Evolutionary conservation across 805 yeast genomes (phyloP).

Genomic region (Metschnikowia anglica): DNA sequence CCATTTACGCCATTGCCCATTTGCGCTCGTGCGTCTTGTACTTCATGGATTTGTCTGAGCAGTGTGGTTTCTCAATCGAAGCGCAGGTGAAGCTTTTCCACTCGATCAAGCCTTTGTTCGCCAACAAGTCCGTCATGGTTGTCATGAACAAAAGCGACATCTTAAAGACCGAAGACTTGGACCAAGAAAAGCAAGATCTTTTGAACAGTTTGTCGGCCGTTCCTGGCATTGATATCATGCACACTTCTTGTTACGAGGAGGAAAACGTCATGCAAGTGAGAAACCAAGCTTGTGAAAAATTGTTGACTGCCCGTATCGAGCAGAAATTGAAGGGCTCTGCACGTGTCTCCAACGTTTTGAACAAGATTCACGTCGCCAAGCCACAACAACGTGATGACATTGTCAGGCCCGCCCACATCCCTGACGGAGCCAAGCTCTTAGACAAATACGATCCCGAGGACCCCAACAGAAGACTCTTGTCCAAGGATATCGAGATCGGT

Average conservation of each 20-base stretch:
- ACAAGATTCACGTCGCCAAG: conserved; percentile 91
- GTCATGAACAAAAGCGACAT: conserved; percentile 96
- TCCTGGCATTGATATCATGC: conserved; percentile 88
- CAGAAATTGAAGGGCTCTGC: conserved; percentile 93
- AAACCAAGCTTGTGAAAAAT: conserved; percentile 95
- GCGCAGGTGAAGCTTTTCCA: conserved; percentile 97
- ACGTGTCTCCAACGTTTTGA: conserved; percentile 82
- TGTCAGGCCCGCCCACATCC: conserved; percentile 76
- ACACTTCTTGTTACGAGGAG: conserved; percentile 89
- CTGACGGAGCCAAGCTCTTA: conserved; percentile 63
- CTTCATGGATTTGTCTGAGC: conserved; percentile 98
- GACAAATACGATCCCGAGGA: conserved; percentile 75
- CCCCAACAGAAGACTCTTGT: conserved; percentile 77
- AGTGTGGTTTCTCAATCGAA: conserved; percentile 97
- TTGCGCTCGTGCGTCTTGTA: conserved; percentile 93
- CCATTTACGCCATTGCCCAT: conserved; percentile 98
- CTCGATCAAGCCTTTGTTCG: conserved; percentile 94
- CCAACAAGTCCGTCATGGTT: conserved; percentile 93
- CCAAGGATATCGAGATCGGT: conserved; percentile 87
- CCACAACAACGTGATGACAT: conserved; percentile 89
- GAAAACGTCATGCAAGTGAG: conserved; percentile 95
- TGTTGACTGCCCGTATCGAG: conserved; percentile 92
- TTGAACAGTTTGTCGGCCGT: conserved; percentile 61
- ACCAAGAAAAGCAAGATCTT: conserved; percentile 67
- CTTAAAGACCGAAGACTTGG: conserved; percentile 79